Base-by-base conservation (phyloP, 148 eudicot genomes). In the Rhododendron ferrugineum region DNA sequence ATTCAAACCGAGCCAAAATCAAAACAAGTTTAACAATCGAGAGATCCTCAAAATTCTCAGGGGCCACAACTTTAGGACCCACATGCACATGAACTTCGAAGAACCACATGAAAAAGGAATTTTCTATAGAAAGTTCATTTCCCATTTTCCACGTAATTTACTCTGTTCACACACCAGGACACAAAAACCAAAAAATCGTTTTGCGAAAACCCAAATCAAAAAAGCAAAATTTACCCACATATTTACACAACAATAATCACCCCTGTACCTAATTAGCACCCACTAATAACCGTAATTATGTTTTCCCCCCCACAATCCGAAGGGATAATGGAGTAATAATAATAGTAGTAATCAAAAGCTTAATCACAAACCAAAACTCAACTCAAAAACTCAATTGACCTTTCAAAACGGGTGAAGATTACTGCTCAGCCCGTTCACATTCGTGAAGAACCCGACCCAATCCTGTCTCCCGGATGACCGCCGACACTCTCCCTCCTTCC, bases 381-480 rank as follows among this genome's bases (percentile, higher is more conserved):
- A 23, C 70, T 62, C 70, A 3, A 46, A 58, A 58, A 20, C 64
- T 8, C 3, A 32, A 47, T 28, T 28, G 30, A 56, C 62, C 70
- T 13, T 14, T 90, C 49, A 93, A 64, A 91, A 88, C 3, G 93
- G 93, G 37, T 86, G 90, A 2, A 91, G 62, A 32, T 91, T 89
- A 49, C 87, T 81, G 87, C 90, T 91, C 37, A 92, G 32, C 37
- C 94, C 94, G 81, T 92, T 92, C 85, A 88, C 92, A 80, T 82
- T 93, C 28, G 90, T 89, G 3, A 93, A 90, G 46, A 93, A 81
- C 46, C 93, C 96, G 11, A 91, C 90, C 76, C 93, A 85, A 88
- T 93, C 92, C 49, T 88, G 92, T 56, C 89, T 86, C 5, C 70
- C 70, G 88, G 91, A 92, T 82, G 95, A 84, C 82, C 83, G 89